These are phyloP conservation scores for Plasmodium relictum DNA, from an alignment of 169 alveolate species.

Conservation along the genomic window DNA sequence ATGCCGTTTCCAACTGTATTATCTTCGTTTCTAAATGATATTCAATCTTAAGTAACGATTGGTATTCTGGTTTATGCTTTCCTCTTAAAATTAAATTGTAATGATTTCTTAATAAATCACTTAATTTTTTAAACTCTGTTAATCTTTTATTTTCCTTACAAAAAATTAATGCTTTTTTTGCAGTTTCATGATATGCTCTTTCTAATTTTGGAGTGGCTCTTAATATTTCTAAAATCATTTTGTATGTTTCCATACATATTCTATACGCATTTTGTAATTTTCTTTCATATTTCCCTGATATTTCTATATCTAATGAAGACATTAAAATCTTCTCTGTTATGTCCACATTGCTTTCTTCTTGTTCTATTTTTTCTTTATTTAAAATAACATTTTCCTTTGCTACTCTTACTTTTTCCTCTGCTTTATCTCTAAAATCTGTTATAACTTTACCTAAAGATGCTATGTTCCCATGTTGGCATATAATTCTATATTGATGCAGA, in stretches of 20 bases:
- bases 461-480: conserved; percentile 92
- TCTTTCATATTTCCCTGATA: conserved; percentile 87
- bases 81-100: conserved; percentile 91
- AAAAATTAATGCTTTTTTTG: conserved; percentile 93
- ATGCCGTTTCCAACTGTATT: conserved; percentile 93
- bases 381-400: conserved; percentile 84
- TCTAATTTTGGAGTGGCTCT: conserved; percentile 95
- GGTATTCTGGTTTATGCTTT: conserved; percentile 90
- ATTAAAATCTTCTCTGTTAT: conserved; percentile 91
- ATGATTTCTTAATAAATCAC: conserved; percentile 95
- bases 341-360: conserved; percentile 81
- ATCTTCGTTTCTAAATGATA: conserved; percentile 93
- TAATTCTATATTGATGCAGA: conserved; percentile 91
- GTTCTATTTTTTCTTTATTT: conserved; percentile 75
- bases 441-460: conserved; percentile 93
- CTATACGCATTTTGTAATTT: conserved; percentile 88
- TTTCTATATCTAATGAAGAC: conserved; percentile 88
- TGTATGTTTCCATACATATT: conserved; percentile 96
- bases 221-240: conserved; percentile 94
- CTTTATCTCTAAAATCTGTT: conserved; percentile 91
- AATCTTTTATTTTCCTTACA: conserved; percentile 94
- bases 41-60: conserved; percentile 89
- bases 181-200: conserved; percentile 95
- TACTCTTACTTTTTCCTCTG: conserved; percentile 89
- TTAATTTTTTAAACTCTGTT: conserved; percentile 94